These are phyloP conservation scores for Flaveria floridana DNA, from an alignment of 140 eudicot genomes.

Conservation along the genomic window DNA sequence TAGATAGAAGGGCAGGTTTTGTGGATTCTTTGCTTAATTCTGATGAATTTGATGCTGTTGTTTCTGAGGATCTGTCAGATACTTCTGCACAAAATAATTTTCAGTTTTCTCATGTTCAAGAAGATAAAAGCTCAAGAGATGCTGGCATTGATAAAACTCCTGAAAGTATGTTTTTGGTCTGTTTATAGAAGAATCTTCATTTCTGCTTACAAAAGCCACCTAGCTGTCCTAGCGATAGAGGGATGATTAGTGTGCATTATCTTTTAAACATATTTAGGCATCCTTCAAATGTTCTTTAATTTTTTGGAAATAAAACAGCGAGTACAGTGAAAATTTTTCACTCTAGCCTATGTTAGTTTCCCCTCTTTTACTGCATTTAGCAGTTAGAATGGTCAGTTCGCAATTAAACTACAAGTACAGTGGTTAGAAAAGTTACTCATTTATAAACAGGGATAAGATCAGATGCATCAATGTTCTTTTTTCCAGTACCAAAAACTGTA, in stretches of 20 bases:
- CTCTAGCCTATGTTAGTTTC: background rate
- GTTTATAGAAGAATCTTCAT: constrained; percentile 12
- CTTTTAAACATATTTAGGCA: constrained; percentile 2
- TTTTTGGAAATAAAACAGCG: background rate
- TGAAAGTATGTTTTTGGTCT: constrained; percentile 45
- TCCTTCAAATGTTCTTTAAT: background rate
- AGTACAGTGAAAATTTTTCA: background rate
- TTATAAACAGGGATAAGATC: background rate
- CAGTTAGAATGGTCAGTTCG: constrained; percentile 19
- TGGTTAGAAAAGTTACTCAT: constrained; percentile 8
- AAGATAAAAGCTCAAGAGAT: constrained; percentile 30
- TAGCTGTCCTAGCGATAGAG: constrained; percentile 24
- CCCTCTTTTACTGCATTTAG: background rate
- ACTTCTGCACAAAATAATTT: constrained; percentile 40
- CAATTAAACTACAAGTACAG: constrained; percentile 12
- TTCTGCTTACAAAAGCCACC: constrained; percentile 5
- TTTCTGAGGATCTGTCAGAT: constrained; percentile 32
- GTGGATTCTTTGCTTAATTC: constrained; percentile 68
- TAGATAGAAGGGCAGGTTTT: constrained; percentile 77
- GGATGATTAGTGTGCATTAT: background rate
- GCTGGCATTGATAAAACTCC: constrained; percentile 31
- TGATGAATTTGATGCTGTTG: constrained; percentile 34
- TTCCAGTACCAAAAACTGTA: constrained; percentile 6
- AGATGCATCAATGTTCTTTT: constrained; percentile 17
- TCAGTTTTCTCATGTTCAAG: constrained; percentile 37